Conservation (phyloP, 805 yeast genomes). For the Zygosaccharomyces lentus region DNA sequence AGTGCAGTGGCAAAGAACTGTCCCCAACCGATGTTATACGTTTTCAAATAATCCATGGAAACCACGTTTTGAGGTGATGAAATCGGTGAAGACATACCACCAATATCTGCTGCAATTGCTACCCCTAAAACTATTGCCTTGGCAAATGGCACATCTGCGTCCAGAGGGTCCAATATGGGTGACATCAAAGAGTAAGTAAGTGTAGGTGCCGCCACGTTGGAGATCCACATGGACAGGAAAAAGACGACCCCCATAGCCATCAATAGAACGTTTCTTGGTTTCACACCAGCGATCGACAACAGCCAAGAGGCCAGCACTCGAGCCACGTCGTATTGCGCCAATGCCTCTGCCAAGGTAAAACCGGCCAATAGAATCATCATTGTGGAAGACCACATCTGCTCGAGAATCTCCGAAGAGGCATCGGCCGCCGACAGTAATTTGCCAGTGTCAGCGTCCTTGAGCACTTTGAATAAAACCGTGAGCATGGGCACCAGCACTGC, state of each 20-base stretch:
- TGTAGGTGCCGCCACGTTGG: constrained; percentile 96
- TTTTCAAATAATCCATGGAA: constrained; percentile 76
- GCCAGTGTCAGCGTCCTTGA: constrained; percentile 46
- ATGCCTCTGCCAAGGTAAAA: constrained; percentile 87
- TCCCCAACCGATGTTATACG: constrained; percentile 68
- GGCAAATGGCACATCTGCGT: constrained; percentile 72
- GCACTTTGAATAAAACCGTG: constrained; percentile 63
- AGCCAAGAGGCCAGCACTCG: constrained; percentile 83
- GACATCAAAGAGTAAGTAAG: constrained; percentile 81
- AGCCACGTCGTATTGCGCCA: constrained; percentile 86
- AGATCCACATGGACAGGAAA: constrained; percentile 89
- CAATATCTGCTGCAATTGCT: constrained; percentile 86
- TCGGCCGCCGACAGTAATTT: constrained; percentile 57
- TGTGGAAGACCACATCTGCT: constrained; percentile 92
- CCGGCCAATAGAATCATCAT: constrained; percentile 89
- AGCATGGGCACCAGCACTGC: constrained; percentile 78
- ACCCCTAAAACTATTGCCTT: constrained; percentile 84
- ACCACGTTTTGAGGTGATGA: constrained; percentile 95
- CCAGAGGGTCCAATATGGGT: constrained; percentile 76
- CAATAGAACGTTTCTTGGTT: constrained; percentile 70
- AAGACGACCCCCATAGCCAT: constrained; percentile 82
- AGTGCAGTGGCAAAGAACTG: constrained; percentile 88
- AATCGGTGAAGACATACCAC: constrained; percentile 96
- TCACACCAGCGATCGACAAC: constrained; percentile 72
- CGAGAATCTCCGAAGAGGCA: constrained; percentile 64